Percentiles rank a stretch among this genome's conserved stretches.
These are phyloP conservation scores for Helminthosporium solani DNA, from an alignment of 2,329 filamentous ascomycete genomes.

Conservation along the genomic window DNA sequence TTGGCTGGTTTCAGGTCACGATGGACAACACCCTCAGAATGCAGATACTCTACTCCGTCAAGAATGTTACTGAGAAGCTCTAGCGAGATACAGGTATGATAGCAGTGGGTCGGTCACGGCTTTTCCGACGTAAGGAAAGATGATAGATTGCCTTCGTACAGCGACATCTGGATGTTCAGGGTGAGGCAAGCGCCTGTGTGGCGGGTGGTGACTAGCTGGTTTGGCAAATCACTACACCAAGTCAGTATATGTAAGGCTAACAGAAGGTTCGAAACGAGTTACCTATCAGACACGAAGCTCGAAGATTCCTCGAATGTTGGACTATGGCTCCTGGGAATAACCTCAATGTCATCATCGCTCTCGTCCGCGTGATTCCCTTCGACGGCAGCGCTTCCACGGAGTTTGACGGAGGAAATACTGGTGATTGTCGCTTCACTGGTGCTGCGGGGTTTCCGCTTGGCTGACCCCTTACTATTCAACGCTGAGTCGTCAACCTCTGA, in stretches of 20 bases:
- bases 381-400: constrained; percentile 35
- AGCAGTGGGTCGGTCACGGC: constrained; percentile 54
- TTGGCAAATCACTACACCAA: constrained; percentile 26
- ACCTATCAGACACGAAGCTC: constrained; percentile 43
- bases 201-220: constrained; percentile 20
- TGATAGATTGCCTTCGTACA: constrained; percentile 63
- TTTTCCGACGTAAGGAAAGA: constrained; percentile 52
- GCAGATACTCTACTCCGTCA: constrained; percentile 65
- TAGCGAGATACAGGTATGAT: constrained; percentile 59
- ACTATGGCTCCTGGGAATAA: constrained; percentile 42
- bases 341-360: constrained; percentile 52
- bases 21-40: constrained; percentile 61
- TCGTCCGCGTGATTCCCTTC: constrained; percentile 21
- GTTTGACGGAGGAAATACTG: constrained; percentile 44
- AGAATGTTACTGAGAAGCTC: constrained; percentile 60
- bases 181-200: constrained; percentile 44
- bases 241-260: not conserved
- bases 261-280: constrained; percentile 4
- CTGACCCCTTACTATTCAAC: constrained; percentile 28
- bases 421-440: constrained; percentile 42
- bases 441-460: constrained; percentile 23
- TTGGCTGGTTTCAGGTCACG: constrained; percentile 70
- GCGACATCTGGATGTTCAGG: constrained; percentile 68
- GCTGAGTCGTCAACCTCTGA: constrained; percentile 12
- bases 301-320: constrained; percentile 24